These are phyloP conservation scores for Phytophthora podocarpi DNA, from an alignment of 352 stramenopile species.

Conservation along the genomic window DNA sequence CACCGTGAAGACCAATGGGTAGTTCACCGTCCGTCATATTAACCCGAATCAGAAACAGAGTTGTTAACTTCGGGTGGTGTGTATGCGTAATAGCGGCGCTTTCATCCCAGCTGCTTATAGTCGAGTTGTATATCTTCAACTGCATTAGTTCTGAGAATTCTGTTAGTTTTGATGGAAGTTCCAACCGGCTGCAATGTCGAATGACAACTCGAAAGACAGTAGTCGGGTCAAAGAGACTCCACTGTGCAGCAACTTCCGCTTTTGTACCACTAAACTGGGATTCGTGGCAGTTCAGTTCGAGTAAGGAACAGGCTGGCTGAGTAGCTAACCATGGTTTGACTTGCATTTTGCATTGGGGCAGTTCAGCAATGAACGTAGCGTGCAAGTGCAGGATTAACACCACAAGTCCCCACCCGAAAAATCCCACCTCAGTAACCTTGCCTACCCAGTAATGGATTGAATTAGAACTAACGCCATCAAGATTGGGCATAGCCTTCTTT, in stretches of 20 bases:
- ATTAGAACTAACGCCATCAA: background rate
- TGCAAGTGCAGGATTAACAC: conserved; percentile 38
- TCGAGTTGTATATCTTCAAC: conserved; percentile 43
- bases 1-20: conserved; percentile 15
- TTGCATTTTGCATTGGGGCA: conserved; percentile 37
- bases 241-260: conserved; percentile 5
- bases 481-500: conserved; percentile 2
- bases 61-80: conserved; percentile 18
- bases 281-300: conserved; percentile 44
- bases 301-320: conserved; percentile 41
- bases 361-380: conserved; percentile 2
- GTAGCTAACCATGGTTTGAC: conserved; percentile 40
- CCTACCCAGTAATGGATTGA: conserved; percentile 15
- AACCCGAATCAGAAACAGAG: conserved; percentile 28
- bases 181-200: conserved; percentile 35
- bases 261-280: conserved; percentile 8
- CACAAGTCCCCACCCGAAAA: conserved; percentile 33
- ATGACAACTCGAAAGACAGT: conserved; percentile 31
- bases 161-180: conserved; percentile 27
- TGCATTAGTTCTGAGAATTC: conserved; percentile 19
- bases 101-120: conserved; percentile 18
- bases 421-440: conserved; percentile 24
- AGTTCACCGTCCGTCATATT: conserved; percentile 21
- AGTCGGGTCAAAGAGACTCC: conserved; percentile 18
- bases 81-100: conserved; percentile 15